A percentile compares a stretch with the other conserved stretches of the same genome.
Evolutionary conservation across 352 stramenopile species (phyloP).

Genomic region (Halophytophthora batemanensis): DNA sequence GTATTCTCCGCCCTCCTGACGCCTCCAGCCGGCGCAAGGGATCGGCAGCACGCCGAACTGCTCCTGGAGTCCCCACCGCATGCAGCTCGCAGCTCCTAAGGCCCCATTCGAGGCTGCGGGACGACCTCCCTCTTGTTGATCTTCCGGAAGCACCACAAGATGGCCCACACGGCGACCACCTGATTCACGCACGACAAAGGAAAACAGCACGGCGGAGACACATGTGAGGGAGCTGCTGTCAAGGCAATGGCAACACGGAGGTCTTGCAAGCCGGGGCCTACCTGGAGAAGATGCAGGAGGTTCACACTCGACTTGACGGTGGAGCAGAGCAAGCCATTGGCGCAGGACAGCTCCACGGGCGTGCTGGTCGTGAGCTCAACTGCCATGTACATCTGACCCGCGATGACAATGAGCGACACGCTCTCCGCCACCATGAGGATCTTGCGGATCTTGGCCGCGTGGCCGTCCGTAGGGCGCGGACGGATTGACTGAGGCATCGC

Average conservation of each 20-base stretch:
- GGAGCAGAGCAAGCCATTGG: constrained; percentile 51
- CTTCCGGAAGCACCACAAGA: constrained; percentile 33
- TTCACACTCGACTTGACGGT: constrained; percentile 31
- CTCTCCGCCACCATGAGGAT: constrained; percentile 27
- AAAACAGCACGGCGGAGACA: too few relatives aligned
- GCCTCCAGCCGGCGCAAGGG: too few relatives aligned
- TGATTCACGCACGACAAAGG: too few relatives aligned
- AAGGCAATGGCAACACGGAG: too few relatives aligned
- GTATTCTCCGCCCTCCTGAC: too few relatives aligned
- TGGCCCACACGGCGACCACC: constrained; percentile 30
- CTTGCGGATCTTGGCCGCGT: constrained; percentile 32
- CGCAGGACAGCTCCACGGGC: constrained; percentile 46
- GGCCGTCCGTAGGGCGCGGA: constrained; percentile 14
- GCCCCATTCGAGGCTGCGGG: constrained; percentile 17
- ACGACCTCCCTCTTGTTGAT: constrained; percentile 46
- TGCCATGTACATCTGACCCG: constrained; percentile 46
- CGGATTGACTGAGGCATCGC: constrained; percentile 17
- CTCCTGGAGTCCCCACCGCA: too few relatives aligned
- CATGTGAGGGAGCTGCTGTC: too few relatives aligned
- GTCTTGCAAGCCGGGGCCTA: too few relatives aligned
- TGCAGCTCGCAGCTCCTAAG: too few relatives aligned
- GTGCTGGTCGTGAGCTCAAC: constrained; percentile 24
- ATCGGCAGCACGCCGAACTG: too few relatives aligned
- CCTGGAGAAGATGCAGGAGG: constrained; percentile 37
- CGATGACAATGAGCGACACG: constrained; percentile 25